Evolutionary conservation across 148 eudicot species (phyloP), one percentile per base, ranked within the genome.

Genomic region (Mesembryanthemum crystallinum): DNA sequence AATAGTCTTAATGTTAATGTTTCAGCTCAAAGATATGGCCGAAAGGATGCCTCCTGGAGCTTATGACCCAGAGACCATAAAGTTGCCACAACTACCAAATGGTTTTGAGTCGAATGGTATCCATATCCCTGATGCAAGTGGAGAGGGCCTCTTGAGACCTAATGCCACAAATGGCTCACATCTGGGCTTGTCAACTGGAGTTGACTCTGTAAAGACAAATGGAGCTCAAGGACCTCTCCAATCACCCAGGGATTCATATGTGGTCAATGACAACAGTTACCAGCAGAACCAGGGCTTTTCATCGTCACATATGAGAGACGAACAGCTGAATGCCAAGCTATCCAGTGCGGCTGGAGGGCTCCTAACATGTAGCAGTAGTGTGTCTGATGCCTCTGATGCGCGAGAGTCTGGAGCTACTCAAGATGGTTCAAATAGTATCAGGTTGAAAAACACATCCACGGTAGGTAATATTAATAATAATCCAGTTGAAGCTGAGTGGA

Each of bases 401-500:
- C 80, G 74, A 64, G 85, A 83, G 24, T 79, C 89, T 60, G 84
- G 77, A 3, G 55, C 82, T n/a, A 63, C 68, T 69, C 88, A 81
- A 66, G 91, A 89, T 69, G 82, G 86, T 72, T 89, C 83, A 25
- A 83, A 77, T 32, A 82, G 84, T 77, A 61, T 49, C 51, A 87
- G 84, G 78, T 80, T 89, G 8, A 82, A 81, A 61, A 84, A 76
- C 78, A 66, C 86, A 0, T 68, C 74, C 17, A 68, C 83, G 35
- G 78, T 77, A 62, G 85, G 76, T 72, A 84, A 77, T 80, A 77
- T n/a, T n/a, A n/a, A n/a, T n/a, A n/a, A 66, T 35, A 77, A 81
- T 75, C 94, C 85, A 73, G 89, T 88, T 60, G 97, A 94, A 83
- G 96, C 97, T 30, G 98, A 92, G 74, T 92, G 98, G 97, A 94